Base-by-base conservation (phyloP, 306 rosid genomes). In the Calophaca sinica region DNA sequence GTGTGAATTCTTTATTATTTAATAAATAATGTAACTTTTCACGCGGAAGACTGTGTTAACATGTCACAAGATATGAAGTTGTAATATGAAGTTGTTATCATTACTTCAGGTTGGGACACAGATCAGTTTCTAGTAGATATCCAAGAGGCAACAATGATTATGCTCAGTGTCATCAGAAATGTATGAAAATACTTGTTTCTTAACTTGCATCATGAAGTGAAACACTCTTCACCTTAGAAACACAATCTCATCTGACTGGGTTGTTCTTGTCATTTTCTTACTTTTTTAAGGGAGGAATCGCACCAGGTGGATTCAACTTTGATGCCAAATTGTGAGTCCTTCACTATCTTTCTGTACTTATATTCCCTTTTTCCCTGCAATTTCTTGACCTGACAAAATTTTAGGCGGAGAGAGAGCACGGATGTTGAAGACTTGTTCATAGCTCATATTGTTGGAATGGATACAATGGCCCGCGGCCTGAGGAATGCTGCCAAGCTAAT, bases 281-380 rank as follows among this genome's bases (percentile, higher is more conserved):
- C 72, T 63, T 33, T 38, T 80, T 9, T 12, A 81, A 94, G 99
- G 93, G 89, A 26, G 99, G 98, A 62, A 49, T 92, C 60, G 96
- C 99, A 73, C 98, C 96, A 0, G 99, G 99, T 77, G 99, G 99
- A 83, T 94, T 94, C 92, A 94, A 94, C 83, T 94, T 94, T 39
- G 99, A 94, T 74, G 98, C 99, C 2, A 94, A 94, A 90, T 73
- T 94, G 98, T 92, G 35, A 79, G 96, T 87, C 50, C 72, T 44
- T 49, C 68, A 45, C 60, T 59, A 76, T 45, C 68, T 32, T 35
- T 12, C 3, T 38, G 9, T 73, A 62, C 70, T 58, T 39, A 2
- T 38, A 14, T 14, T 58, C 53, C 26, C 50, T 68, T 65, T 58
- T 68, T 5, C 14, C 0, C 4, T 26, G 12, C 31, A 14, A 57